A percentile compares a stretch with the other conserved stretches of the same genome.
Conservation (phyloP, 2,329 filamentous ascomycete species). For the Lecanicillium sp. region DNA sequence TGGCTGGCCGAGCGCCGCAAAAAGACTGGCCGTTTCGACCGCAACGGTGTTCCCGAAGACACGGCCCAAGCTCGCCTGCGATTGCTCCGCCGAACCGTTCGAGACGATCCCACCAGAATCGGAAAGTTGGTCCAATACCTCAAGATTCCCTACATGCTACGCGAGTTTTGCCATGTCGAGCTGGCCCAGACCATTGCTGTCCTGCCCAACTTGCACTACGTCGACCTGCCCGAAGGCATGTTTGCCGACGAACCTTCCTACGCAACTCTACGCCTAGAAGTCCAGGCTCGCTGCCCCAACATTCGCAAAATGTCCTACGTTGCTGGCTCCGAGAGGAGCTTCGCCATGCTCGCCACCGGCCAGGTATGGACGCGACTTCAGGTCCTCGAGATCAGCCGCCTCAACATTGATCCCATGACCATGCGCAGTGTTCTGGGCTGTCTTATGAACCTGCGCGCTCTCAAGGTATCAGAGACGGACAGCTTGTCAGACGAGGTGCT, state of each 20-base stretch:
- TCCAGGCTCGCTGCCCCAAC: constrained; percentile 75
- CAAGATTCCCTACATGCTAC: constrained; percentile 91
- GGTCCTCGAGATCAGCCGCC: constrained; percentile 60
- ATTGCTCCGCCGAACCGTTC: constrained; percentile 73
- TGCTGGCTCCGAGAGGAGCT: constrained; percentile 67
- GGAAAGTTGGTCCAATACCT: constrained; percentile 67
- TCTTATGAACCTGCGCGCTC: constrained; percentile 59
- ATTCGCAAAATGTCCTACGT: constrained; percentile 86
- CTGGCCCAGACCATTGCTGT: constrained; percentile 81
- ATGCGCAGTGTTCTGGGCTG: constrained; percentile 64
- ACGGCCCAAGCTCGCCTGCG: constrained; percentile 67
- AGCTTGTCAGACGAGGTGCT: constrained; percentile 75
- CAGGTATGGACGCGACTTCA: constrained; percentile 64
- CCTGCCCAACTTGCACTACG: constrained; percentile 75
- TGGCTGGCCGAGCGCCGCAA: constrained; percentile 73
- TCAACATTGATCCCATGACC: constrained; percentile 62
- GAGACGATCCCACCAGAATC: constrained; percentile 63
- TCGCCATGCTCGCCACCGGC: constrained; percentile 61
- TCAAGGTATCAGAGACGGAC: constrained; percentile 64
- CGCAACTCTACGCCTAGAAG: constrained; percentile 69
- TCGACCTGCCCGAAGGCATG: constrained; percentile 84
- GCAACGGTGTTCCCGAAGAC: constrained; percentile 75
- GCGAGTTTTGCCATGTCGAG: constrained; percentile 77
- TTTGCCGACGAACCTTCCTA: constrained; percentile 74
- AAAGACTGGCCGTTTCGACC: constrained; percentile 62